These are phyloP conservation scores for Phoenix roebelenii DNA, from an alignment of 176 grass and related monocot species.

Conservation along the genomic window DNA sequence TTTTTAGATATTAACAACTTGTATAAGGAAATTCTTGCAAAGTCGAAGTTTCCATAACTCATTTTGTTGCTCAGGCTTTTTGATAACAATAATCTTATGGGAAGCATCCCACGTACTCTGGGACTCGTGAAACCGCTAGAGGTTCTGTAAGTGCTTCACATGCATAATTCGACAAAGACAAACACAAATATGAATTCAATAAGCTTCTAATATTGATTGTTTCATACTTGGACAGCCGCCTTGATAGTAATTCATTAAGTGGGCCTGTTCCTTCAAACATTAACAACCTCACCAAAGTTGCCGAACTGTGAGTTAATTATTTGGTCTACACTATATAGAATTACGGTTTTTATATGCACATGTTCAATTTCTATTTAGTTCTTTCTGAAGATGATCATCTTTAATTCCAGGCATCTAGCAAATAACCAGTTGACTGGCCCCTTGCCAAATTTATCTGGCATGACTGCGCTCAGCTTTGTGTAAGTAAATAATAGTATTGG, in stretches of 20 bases:
- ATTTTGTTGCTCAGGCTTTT: constrained; percentile 42
- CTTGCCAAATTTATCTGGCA: constrained; percentile 58
- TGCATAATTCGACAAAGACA: too few species aligned
- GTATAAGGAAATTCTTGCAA: too few species aligned
- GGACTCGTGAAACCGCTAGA: constrained; percentile 37
- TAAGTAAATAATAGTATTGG: constrained; percentile 24
- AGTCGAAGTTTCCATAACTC: too few species aligned
- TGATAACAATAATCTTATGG: constrained; percentile 72
- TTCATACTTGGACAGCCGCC: constrained; percentile 25
- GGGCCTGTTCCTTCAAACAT: constrained; percentile 62
- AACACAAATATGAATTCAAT: not conserved
- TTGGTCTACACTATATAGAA: too few species aligned
- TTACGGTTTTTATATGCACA: too few species aligned
- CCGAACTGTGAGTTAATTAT: constrained; percentile 57
- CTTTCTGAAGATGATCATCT: not conserved
- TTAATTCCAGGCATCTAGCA: constrained; percentile 52
- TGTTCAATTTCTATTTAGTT: too few species aligned
- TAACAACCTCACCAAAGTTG: constrained; percentile 52
- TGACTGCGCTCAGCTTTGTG: constrained; percentile 68
- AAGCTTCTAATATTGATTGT: not conserved
- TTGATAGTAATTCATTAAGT: constrained; percentile 54
- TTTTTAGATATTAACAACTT: too few species aligned
- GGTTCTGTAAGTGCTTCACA: constrained; percentile 64
- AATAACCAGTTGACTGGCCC: constrained; percentile 54
- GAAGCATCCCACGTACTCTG: constrained; percentile 63